Evolutionary conservation across 768 basidiomycete species (phyloP), one percentile per base, ranked within the genome.

Genomic region (Trametes cubensis): DNA sequence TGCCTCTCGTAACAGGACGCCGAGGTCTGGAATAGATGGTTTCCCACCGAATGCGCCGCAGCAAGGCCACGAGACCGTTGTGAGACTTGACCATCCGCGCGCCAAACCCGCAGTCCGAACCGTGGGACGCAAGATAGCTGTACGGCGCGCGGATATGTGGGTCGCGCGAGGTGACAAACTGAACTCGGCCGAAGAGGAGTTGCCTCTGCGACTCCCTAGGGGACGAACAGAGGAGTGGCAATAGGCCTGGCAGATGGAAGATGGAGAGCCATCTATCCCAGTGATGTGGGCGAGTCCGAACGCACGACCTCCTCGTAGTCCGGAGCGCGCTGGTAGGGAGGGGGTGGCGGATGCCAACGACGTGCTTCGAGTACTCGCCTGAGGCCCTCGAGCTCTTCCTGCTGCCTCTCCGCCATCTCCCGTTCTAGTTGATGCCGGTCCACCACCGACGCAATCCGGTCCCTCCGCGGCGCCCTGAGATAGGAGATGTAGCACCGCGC

Each of bases 321-420:
- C 14, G 85, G 83, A 20, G 77, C 78, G n/a, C 77, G 78, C 50
- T 80, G 69, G 68, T 85, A 85, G 1, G 82, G 81, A 45, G 84
- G 84, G 2, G 81, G 80, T 20, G 83, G 82, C 17, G 79, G 81
- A 11, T 67, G 75, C 44, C 73, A 62, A 21, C 55, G 65, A 34
- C 74, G 71, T 38, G 67, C 66, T n/a, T 53, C 52, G 20, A 69
- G 67, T 30, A 66, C 58, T 18, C n/a, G 60, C 8, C 60, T 55
- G 50, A 65, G 58, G 15, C 59, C 63, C 47, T 54, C 66, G 23
- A 67, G 20, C 21, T 78, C 78, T 42, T 76, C 77, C 23, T 76
- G 75, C 59, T 79, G 77, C 49, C 80, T 67, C 66, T 82, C 80
- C 53, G 77, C 80, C 69, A 85, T 76, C 71, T 85, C 85, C 40